Evolutionary conservation across 2,329 filamentous ascomycete species (phyloP).

Genomic region (Fusarium citri): DNA sequence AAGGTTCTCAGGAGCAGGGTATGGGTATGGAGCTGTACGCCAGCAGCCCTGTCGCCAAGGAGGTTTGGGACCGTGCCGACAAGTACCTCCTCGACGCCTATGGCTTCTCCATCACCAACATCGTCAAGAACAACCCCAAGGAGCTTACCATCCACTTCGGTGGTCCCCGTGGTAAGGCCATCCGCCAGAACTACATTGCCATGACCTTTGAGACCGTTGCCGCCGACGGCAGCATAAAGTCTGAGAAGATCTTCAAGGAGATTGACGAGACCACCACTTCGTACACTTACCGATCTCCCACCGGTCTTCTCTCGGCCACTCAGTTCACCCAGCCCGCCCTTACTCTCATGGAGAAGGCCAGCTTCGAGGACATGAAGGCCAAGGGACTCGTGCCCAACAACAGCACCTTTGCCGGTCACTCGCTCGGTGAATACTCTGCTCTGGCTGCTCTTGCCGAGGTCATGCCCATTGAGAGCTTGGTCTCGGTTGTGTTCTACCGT

Average conservation of each 20-base stretch:
- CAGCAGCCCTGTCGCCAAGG: constrained; percentile 92
- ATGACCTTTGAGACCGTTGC: constrained; percentile 99
- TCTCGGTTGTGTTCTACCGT: constrained; percentile 99
- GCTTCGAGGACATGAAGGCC: constrained; percentile 98
- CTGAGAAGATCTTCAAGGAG: constrained; percentile 99
- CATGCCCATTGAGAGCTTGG: constrained; percentile 99
- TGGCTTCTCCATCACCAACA: constrained; percentile 97
- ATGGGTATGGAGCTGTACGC: constrained; percentile 99
- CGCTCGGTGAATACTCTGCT: constrained; percentile 97
- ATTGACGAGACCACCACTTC: constrained; percentile 92
- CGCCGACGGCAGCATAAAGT: constrained; percentile 91
- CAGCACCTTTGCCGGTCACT: constrained; percentile 98
- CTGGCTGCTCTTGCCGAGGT: constrained; percentile 96
- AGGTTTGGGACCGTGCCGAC: constrained; percentile 98
- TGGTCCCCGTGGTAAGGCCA: constrained; percentile 94
- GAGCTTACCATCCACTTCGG: constrained; percentile 98
- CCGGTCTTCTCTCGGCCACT: constrained; percentile 92
- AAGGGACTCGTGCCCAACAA: constrained; percentile 96
- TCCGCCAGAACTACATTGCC: constrained; percentile 98
- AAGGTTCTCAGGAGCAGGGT: constrained; percentile 97
- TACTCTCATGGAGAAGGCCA: constrained; percentile 99
- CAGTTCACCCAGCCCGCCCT: constrained; percentile 98
- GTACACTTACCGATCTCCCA: constrained; percentile 97
- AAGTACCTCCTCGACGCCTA: constrained; percentile 99
- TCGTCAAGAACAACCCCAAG: constrained; percentile 99